Conservation (phyloP, 139 green algal species). For the Chlorella sp. region DNA sequence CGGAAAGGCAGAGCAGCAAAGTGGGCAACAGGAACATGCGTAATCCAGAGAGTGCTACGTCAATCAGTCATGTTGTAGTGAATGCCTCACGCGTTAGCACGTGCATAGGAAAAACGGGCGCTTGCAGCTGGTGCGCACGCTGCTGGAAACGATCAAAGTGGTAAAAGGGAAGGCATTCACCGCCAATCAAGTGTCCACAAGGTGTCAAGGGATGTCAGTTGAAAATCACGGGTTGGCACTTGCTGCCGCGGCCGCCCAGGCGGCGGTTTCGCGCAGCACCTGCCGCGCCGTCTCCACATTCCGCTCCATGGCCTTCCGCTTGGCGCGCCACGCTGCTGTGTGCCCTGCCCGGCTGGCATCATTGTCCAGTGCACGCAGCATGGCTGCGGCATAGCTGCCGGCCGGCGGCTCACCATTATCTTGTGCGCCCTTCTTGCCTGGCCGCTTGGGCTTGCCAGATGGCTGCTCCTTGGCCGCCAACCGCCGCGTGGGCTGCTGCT, state of each 20-base stretch:
- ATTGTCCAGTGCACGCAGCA: constrained; percentile 1
- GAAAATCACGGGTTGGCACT: too few relatives aligned
- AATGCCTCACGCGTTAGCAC: too few relatives aligned
- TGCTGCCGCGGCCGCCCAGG: neutral
- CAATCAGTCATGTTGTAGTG: too few relatives aligned
- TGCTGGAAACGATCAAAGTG: too few relatives aligned
- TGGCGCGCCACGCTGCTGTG: neutral
- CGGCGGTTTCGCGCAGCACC: neutral
- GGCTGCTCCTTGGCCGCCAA: neutral
- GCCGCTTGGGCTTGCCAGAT: neutral
- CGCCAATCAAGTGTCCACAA: too few relatives aligned
- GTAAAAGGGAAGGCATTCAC: too few relatives aligned
- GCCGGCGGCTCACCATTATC: neutral
- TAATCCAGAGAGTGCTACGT: too few relatives aligned
- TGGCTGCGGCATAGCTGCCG: constrained; percentile 13
- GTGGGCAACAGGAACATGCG: too few relatives aligned
- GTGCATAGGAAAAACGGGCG: too few relatives aligned
- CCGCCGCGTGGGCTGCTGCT: neutral
- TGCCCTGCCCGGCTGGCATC: neutral
- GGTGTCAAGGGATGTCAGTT: too few relatives aligned
- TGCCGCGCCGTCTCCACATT: neutral
- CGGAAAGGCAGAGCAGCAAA: too few relatives aligned
- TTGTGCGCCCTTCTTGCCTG: neutral
- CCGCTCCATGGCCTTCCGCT: neutral
- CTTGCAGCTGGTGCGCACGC: too few relatives aligned